Conservation (phyloP, 2,329 filamentous ascomycete species). For the Monilinia fructicola region DNA sequence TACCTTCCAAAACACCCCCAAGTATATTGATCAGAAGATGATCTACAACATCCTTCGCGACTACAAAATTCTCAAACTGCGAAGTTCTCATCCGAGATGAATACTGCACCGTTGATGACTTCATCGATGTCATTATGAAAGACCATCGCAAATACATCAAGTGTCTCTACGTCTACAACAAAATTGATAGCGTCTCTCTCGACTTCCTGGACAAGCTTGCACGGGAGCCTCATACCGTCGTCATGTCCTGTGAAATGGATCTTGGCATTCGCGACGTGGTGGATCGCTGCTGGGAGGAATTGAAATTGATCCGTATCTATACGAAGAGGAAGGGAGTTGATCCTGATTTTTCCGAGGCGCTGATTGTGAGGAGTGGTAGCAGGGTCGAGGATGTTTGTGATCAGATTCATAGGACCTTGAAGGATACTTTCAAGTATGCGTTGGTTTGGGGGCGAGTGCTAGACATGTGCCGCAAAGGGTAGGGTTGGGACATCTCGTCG, state of each 20-base stretch:
- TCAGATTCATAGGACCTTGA: constrained; percentile 86
- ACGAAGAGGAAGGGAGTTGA: constrained; percentile 94
- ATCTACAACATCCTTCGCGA: constrained; percentile 95
- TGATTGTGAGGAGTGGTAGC: constrained; percentile 87
- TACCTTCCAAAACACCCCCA: constrained; percentile 86
- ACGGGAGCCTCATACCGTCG: constrained; percentile 87
- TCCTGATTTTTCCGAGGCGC: constrained; percentile 83
- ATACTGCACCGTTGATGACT: constrained; percentile 91
- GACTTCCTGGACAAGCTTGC: constrained; percentile 92
- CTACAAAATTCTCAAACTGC: constrained; percentile 98
- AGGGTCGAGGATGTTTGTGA: constrained; percentile 97
- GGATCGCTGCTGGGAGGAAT: constrained; percentile 91
- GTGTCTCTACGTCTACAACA: constrained; percentile 98
- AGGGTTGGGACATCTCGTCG: constrained; percentile 77
- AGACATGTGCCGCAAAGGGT: constrained; percentile 93
- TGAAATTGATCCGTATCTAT: constrained; percentile 87
- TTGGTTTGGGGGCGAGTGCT: constrained; percentile 97
- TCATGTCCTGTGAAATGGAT: constrained; percentile 97
- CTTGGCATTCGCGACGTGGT: constrained; percentile 91
- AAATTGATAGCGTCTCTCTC: constrained; percentile 92
- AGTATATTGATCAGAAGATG: constrained; percentile 95
- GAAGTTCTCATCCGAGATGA: constrained; percentile 95
- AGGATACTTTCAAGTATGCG: constrained; percentile 99
- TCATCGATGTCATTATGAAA: constrained; percentile 99
- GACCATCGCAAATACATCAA: constrained; percentile 96